phyloP scores from a whole-genome alignment of 1,139 yeast genomes.

The Saccharomyces hybrid region DNA sequence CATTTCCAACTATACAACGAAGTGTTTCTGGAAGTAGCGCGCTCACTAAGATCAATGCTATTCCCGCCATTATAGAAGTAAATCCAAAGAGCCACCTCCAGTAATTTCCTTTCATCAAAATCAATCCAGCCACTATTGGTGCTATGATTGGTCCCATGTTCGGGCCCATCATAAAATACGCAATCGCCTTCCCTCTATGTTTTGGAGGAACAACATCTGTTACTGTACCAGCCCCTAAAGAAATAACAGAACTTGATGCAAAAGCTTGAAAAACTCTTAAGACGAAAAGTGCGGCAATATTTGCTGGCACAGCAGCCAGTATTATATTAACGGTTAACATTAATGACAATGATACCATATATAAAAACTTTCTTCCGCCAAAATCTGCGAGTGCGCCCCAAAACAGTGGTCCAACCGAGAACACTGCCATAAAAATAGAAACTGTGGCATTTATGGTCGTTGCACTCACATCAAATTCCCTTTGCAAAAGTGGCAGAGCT shows the following conservation, averaged over 20 bases:
- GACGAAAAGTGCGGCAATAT: conserved; percentile 38
- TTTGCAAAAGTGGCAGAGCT: conserved; percentile 42
- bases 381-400: conserved; percentile 55
- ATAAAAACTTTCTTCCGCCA: conserved; percentile 49
- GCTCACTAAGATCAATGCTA: conserved; percentile 37
- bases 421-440: conserved; percentile 50
- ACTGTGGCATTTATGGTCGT: conserved; percentile 52
- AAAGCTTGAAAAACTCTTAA: conserved; percentile 46
- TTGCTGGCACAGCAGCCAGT: conserved; percentile 43
- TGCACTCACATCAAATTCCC: conserved; percentile 38
- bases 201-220: conserved; percentile 45
- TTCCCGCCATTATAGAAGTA: conserved; percentile 39
- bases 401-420: conserved; percentile 46
- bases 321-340: conserved; percentile 43
- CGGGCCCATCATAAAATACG: conserved; percentile 53
- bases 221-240: conserved; percentile 52
- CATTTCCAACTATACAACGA: conserved; percentile 50
- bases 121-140: conserved; percentile 41
- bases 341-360: conserved; percentile 39
- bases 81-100: conserved; percentile 59
- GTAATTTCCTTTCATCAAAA: conserved; percentile 33
- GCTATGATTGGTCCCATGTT: conserved; percentile 54
- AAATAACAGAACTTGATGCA: conserved; percentile 48
- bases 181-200: conserved; percentile 43
- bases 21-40: conserved; percentile 49